Percentiles rank a stretch among this genome's conserved stretches.
phyloP scores from a whole-genome alignment of 805 yeast species.

The Babjeviella inositovora region DNA sequence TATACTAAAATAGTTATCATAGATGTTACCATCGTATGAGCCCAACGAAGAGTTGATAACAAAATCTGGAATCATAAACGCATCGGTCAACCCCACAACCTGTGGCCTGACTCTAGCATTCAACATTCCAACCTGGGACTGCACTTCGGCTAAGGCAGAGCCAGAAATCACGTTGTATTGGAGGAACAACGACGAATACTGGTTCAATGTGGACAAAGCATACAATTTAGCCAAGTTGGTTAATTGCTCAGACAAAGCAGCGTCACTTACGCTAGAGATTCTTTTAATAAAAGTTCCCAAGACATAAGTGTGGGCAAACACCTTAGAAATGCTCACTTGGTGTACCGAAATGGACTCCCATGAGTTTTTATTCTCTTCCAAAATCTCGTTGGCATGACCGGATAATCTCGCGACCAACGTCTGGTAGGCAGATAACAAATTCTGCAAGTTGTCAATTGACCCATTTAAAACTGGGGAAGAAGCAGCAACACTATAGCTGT shows the following conservation, averaged over 20 bases:
- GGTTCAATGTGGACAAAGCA: constrained; percentile 51
- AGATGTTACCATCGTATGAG: constrained; percentile 65
- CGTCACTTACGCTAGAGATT: constrained; percentile 21
- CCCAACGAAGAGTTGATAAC: constrained; percentile 78
- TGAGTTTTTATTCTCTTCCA: constrained; percentile 16
- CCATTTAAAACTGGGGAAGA: constrained; percentile 7
- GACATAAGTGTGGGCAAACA: constrained; percentile 32
- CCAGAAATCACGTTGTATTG: constrained; percentile 42
- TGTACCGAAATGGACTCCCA: constrained; percentile 30
- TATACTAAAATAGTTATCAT: constrained; percentile 53
- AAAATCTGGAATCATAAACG: constrained; percentile 70
- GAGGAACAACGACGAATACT: constrained; percentile 56
- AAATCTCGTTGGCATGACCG: constrained; percentile 10
- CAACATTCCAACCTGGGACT: too few species aligned
- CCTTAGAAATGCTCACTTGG: constrained; percentile 27
- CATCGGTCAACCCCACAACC: constrained; percentile 68
- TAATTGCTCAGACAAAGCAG: constrained; percentile 29
- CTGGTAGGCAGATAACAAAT: constrained; percentile 19
- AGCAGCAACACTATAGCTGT: too few species aligned
- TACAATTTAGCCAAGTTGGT: constrained; percentile 41
- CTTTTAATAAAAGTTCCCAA: constrained; percentile 19
- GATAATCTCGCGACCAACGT: constrained; percentile 21
- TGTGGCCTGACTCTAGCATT: too few species aligned
- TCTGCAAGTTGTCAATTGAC: constrained; percentile 11
- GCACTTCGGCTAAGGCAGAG: constrained; percentile 22